Conservation (phyloP, 78 protist species). For the Thecamonas trahens region DNA sequence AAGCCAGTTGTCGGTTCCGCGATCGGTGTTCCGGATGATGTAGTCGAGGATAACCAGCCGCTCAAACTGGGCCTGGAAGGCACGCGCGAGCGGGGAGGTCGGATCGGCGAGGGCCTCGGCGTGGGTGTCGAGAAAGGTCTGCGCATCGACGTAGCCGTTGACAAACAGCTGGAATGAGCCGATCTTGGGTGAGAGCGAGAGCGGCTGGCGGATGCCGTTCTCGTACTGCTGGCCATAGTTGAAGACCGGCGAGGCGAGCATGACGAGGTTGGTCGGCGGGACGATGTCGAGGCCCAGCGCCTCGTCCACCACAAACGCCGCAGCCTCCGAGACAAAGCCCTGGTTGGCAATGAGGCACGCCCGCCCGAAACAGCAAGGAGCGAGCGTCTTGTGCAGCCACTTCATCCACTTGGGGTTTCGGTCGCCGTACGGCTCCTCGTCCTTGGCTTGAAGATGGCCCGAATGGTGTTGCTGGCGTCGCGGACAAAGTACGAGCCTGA, state of each 20-base stretch:
- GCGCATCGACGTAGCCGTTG: constrained; percentile 2
- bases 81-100: too few species aligned
- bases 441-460: constrained; percentile 41
- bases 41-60: constrained; percentile 39
- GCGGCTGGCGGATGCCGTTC: not conserved
- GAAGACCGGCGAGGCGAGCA: constrained; percentile 5
- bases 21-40: constrained; percentile 32
- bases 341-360: constrained; percentile 1
- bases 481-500: constrained; percentile 21
- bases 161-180: constrained; percentile 37
- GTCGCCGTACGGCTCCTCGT: constrained; percentile 51
- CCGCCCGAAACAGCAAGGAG: constrained; percentile 38
- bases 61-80: constrained; percentile 18
- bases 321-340: constrained; percentile 48
- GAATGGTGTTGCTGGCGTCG: not conserved
- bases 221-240: constrained; percentile 4
- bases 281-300: constrained; percentile 19
- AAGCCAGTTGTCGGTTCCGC: not conserved
- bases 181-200: constrained; percentile 10
- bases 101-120: not conserved
- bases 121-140: not conserved
- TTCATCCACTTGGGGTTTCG: constrained; percentile 49
- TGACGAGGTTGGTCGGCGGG: constrained; percentile 23
- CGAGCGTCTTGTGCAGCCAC: constrained; percentile 22
- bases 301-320: constrained; percentile 21